phyloP scores from a whole-genome alignment of 192 early-diverging fungal genomes.

The Coemansia sp. region DNA sequence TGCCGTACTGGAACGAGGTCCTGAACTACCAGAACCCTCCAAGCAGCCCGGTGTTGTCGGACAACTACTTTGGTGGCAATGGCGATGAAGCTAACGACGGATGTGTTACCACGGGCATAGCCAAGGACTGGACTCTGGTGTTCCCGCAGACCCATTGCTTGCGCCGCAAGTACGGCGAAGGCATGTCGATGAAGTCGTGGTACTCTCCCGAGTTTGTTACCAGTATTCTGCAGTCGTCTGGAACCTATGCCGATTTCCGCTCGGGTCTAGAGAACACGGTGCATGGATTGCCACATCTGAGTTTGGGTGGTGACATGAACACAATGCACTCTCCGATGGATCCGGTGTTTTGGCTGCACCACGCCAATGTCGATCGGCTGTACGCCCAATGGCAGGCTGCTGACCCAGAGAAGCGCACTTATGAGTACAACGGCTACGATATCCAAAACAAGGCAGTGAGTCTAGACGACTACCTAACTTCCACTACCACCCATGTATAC shows the following conservation, averaged over 20 bases:
- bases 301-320: constrained; percentile 52
- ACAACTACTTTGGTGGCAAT: constrained; percentile 48
- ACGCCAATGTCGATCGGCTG: constrained; percentile 58
- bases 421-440: constrained; percentile 42
- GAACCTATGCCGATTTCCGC: constrained; percentile 35
- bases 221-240: constrained; percentile 26
- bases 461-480: constrained; percentile 17
- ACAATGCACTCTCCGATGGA: constrained; percentile 57
- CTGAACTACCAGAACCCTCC: constrained; percentile 49
- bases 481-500: constrained; percentile 21
- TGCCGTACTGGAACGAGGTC: constrained; percentile 54
- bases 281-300: constrained; percentile 50
- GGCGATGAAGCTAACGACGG: constrained; percentile 17
- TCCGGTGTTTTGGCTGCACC: constrained; percentile 64
- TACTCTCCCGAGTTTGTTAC: constrained; percentile 46
- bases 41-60: constrained; percentile 19
- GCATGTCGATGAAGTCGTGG: constrained; percentile 23
- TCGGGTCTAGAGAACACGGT: constrained; percentile 39
- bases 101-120: constrained; percentile 34
- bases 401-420: constrained; percentile 30
- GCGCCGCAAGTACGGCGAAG: constrained; percentile 33
- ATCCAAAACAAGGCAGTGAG: constrained; percentile 3
- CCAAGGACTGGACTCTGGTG: constrained; percentile 16
- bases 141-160: constrained; percentile 35
- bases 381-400: constrained; percentile 57